Evolutionary conservation across 2,329 filamentous ascomycete species (phyloP).

Genomic region (Penicillium crustosum): DNA sequence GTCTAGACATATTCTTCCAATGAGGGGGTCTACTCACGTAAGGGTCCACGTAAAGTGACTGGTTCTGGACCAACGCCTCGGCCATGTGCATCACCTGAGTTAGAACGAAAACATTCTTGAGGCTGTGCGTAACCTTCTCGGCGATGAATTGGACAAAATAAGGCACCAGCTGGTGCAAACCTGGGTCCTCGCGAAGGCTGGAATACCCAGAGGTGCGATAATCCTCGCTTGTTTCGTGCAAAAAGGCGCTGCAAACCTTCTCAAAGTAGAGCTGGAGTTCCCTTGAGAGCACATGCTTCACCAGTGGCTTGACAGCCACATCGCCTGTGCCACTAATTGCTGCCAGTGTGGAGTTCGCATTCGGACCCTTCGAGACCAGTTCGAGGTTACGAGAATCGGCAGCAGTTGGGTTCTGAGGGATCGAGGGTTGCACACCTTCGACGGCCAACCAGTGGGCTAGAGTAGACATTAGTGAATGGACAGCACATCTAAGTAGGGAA

Average conservation of each 20-base stretch:
- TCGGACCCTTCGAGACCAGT: conserved; percentile 83
- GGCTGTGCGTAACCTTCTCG: conserved; percentile 90
- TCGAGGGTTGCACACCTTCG: conserved; percentile 93
- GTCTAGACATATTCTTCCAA: background rate
- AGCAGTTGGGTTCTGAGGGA: conserved; percentile 91
- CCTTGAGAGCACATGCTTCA: conserved; percentile 95
- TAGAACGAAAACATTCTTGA: conserved; percentile 86
- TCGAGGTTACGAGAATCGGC: conserved; percentile 81
- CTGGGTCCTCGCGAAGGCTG: conserved; percentile 83
- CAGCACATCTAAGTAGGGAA: background rate
- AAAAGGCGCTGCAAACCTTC: conserved; percentile 83
- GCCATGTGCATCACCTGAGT: conserved; percentile 91
- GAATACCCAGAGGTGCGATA: conserved; percentile 82
- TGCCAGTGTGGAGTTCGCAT: conserved; percentile 80
- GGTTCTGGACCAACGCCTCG: conserved; percentile 79
- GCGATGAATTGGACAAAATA: conserved; percentile 97
- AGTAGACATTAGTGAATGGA: conserved; percentile 11
- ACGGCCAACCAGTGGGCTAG: conserved; percentile 95
- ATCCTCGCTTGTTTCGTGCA: conserved; percentile 85
- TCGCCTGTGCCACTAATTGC: conserved; percentile 82
- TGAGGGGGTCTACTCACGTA: conserved; percentile 49
- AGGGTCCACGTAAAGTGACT: conserved; percentile 71
- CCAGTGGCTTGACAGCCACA: conserved; percentile 78
- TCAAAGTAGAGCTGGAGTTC: conserved; percentile 97
- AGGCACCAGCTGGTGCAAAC: conserved; percentile 89